phyloP scores from a whole-genome alignment of 768 basidiomycete genomes.

The Tulasnella calospora region DNA sequence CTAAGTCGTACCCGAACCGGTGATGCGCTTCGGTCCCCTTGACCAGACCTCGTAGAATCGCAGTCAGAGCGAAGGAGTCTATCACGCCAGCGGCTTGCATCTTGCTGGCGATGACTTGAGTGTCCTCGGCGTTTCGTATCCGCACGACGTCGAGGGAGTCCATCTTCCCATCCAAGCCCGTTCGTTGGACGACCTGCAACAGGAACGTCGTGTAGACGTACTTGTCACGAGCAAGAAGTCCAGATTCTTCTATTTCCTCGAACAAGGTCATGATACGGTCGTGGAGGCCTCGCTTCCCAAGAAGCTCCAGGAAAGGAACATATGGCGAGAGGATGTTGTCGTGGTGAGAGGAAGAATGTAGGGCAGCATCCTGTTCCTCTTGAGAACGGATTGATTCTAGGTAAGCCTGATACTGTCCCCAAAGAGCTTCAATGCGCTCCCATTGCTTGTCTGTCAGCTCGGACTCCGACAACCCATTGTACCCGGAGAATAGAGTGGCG shows the following conservation, averaged over 20 bases:
- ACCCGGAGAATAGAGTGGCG: slow-evolving; percentile 62
- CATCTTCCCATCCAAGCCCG: slow-evolving; percentile 12
- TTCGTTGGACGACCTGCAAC: slow-evolving; percentile 42
- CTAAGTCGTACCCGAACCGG: slow-evolving; percentile 6
- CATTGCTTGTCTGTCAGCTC: slow-evolving; percentile 56
- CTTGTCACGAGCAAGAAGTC: slow-evolving; percentile 56
- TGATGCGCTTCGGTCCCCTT: slow-evolving; percentile 12
- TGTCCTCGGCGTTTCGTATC: slow-evolving; percentile 51
- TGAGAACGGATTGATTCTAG: slow-evolving; percentile 47
- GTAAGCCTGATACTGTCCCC: slow-evolving; percentile 53
- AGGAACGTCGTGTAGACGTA: slow-evolving; percentile 65
- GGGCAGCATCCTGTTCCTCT: slow-evolving; percentile 41
- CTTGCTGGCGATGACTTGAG: slow-evolving; percentile 31
- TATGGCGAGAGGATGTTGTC: slow-evolving; percentile 41
- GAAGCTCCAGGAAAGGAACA: slow-evolving; percentile 59
- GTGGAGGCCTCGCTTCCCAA: slow-evolving; percentile 55
- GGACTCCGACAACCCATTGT: slow-evolving; percentile 32
- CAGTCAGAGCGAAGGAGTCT: slow-evolving; percentile 14
- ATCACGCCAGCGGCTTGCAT: background rate
- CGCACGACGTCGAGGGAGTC: slow-evolving; percentile 12
- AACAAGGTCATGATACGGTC: slow-evolving; percentile 74
- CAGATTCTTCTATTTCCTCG: slow-evolving; percentile 59
- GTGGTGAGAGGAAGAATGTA: background rate
- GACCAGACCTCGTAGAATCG: slow-evolving; percentile 20
- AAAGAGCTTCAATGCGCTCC: slow-evolving; percentile 54